Evolutionary conservation across 768 basidiomycete species (phyloP), one percentile per base, ranked within the genome.

Genomic region (Russula emetica): DNA sequence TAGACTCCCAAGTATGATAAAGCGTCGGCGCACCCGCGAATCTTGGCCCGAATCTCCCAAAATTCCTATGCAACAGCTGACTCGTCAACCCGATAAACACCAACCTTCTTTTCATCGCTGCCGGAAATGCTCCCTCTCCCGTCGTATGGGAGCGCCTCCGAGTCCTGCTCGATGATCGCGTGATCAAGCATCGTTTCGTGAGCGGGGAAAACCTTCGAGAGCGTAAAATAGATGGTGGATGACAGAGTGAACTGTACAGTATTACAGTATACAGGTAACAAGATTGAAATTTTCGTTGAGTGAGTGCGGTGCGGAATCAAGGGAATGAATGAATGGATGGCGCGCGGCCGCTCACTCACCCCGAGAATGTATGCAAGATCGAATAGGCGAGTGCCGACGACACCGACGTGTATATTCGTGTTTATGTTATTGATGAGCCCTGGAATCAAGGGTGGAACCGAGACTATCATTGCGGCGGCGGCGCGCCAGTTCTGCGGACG

Each of bases 401-500:
- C 77, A 20, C 88, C 88, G 30, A 91, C 85, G 0, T 78, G 63
- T 70, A 94, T 80, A 11, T 73, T 76, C 3, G 82, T 72, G 70
- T 89, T 86, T 74, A 96, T 92, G 47, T 83, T 84, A 69, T 83
- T 80, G 63, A 89, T 82, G 55, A 95, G 79, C 2, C 93, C 92
- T 0, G 92, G 92, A 20, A 95, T 70, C 62, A 81, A 85, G 4
- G 88, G 88, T 1, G 83, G 78, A 0, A 92, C 84, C 5, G 89
- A 84, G 58, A 84, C 73, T 24, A 93, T 71, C 13, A 93, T 74
- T 0, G 92, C 84, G 2, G 83, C 79, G 3, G 82, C 79, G 1
- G 92, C 91, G 28, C 91, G 80, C 88, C 91, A 92, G 74, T 95
- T 94, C 88, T 91, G 56, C n/a, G n/a, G 53, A 45, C 38, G 11